These are phyloP conservation scores for Opeltia flavorubescens DNA, from an alignment of 495 filamentous ascomycete genomes.

Conservation along the genomic window DNA sequence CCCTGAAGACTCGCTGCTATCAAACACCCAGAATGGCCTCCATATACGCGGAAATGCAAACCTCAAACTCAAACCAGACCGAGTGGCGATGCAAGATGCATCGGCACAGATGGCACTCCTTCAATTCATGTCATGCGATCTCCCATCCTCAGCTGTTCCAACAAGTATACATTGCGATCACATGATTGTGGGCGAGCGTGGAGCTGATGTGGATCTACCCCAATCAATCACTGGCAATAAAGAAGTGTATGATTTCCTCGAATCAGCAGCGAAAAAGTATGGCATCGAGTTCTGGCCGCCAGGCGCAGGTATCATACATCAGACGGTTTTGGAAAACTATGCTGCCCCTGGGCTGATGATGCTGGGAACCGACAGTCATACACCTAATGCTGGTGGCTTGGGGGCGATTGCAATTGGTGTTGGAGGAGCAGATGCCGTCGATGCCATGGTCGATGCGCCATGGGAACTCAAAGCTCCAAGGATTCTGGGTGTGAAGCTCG, in stretches of 20 bases:
- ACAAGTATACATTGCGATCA: slow-evolving; percentile 98
- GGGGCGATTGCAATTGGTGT: slow-evolving; percentile 95
- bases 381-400: slow-evolving; percentile 86
- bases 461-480: slow-evolving; percentile 96
- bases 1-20: slow-evolving; percentile 68
- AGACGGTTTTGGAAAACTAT: slow-evolving; percentile 96
- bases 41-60: slow-evolving; percentile 77
- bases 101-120: slow-evolving; percentile 95
- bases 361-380: slow-evolving; percentile 98
- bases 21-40: slow-evolving; percentile 64
- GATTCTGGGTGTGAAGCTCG: slow-evolving; percentile 73
- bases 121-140: slow-evolving; percentile 95
- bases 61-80: slow-evolving; percentile 92
- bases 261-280: slow-evolving; percentile 87
- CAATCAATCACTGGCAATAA: slow-evolving; percentile 82
- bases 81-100: slow-evolving; percentile 98
- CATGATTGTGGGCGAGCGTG: slow-evolving; percentile 89
- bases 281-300: slow-evolving; percentile 99
- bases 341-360: slow-evolving; percentile 96
- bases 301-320: slow-evolving; percentile 97
- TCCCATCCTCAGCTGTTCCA: slow-evolving; percentile 84
- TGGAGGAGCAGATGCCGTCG: slow-evolving; percentile 92
- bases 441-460: slow-evolving; percentile 87
- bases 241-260: slow-evolving; percentile 95
- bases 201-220: slow-evolving; percentile 77